Conservation (phyloP, 139 green algal genomes). For the Astrephomene gubernaculifera region DNA sequence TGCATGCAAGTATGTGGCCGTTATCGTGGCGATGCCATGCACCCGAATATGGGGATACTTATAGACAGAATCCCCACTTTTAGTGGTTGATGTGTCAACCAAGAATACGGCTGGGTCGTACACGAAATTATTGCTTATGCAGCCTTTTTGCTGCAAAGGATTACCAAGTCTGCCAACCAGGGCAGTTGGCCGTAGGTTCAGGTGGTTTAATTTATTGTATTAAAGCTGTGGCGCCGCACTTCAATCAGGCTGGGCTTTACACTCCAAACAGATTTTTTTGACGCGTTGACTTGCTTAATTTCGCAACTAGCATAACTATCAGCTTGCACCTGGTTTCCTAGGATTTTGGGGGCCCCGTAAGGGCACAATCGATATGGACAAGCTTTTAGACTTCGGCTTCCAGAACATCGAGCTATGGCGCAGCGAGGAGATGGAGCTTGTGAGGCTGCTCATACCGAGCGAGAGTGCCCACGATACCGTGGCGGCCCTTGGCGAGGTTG, state of each 20-base stretch:
- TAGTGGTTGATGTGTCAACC: no score
- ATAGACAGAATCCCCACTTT: no score
- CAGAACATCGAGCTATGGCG: constrained; percentile 78
- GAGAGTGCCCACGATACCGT: constrained; percentile 95
- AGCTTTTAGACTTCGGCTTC: constrained; percentile 60
- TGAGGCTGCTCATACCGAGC: constrained; percentile 95
- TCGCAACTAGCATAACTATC: neutral
- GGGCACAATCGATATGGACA: neutral
- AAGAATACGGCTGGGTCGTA: no score
- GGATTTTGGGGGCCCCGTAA: neutral
- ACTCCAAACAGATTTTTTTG: neutral
- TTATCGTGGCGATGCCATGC: no score
- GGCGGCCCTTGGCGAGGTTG: constrained; percentile 86
- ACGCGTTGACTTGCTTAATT: neutral
- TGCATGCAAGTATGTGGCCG: no score
- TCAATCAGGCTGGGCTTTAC: neutral
- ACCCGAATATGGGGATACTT: no score
- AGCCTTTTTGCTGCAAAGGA: no score
- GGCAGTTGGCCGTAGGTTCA: neutral
- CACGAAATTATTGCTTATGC: no score
- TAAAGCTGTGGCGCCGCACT: neutral
- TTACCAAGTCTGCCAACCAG: neutral
- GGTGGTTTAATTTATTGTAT: neutral
- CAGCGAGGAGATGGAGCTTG: constrained; percentile 95
- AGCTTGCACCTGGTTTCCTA: neutral